phyloP scores from a whole-genome alignment of 345 rosid genomes.

The Salix arbutifolia region DNA sequence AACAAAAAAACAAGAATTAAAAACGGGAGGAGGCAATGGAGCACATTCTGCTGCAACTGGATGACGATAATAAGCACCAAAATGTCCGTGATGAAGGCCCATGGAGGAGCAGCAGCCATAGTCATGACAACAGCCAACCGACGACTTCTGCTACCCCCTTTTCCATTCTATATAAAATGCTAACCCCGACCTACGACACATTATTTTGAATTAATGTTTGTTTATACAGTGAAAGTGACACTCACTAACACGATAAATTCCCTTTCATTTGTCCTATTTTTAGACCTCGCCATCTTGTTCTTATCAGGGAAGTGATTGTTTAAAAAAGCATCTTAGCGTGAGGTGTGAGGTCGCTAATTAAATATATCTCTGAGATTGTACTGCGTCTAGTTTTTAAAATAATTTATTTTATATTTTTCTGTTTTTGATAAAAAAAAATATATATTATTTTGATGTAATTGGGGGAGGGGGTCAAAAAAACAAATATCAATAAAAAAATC shows the following conservation, averaged over 20 bases:
- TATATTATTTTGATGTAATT: too few species aligned
- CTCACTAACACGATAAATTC: constrained; percentile 32
- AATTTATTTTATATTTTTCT: too few species aligned
- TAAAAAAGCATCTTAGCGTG: not conserved
- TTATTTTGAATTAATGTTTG: constrained; percentile 5
- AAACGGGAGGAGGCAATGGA: constrained; percentile 11
- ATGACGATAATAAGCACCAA: constrained; percentile 32
- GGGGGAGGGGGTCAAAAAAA: too few species aligned
- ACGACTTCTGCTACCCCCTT: constrained; percentile 31
- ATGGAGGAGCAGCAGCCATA: constrained; percentile 10
- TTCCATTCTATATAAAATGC: not conserved
- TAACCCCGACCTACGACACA: not conserved
- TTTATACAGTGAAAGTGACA: constrained; percentile 29
- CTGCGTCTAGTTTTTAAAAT: too few species aligned
- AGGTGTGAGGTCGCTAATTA: not conserved
- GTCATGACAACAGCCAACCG: constrained; percentile 44
- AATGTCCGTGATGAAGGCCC: constrained; percentile 29
- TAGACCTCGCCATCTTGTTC: constrained; percentile 13
- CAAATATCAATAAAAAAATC: too few species aligned
- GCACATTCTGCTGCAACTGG: constrained; percentile 17
- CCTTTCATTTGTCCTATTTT: constrained; percentile 16
- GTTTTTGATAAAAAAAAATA: too few species aligned
- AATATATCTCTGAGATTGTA: too few species aligned
- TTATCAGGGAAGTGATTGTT: not conserved
- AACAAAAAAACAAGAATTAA: constrained; percentile 34